A percentile compares a stretch with the other conserved stretches of the same genome.
phyloP scores from a whole-genome alignment of 2,329 filamentous ascomycete genomes.

The Xylariales sp. region DNA sequence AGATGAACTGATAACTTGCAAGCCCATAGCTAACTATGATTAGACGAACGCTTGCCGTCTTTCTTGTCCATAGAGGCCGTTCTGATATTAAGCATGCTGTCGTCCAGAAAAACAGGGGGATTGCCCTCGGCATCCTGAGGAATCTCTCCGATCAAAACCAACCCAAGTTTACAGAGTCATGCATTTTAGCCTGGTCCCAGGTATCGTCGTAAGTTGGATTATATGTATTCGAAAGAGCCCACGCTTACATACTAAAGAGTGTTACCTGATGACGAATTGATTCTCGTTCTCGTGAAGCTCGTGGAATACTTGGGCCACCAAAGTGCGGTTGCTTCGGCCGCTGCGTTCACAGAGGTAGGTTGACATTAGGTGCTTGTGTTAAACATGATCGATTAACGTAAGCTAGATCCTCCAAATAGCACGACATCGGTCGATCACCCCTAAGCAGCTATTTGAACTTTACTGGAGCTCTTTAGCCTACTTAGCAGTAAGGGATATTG shows the following conservation, averaged over 20 bases:
- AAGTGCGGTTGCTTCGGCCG: constrained; percentile 81
- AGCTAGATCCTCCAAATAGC: constrained; percentile 74
- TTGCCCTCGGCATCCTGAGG: constrained; percentile 76
- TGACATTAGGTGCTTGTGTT: not conserved
- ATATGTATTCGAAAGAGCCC: constrained; percentile 16
- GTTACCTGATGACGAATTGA: constrained; percentile 84
- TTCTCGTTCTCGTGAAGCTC: constrained; percentile 84
- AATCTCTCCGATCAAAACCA: constrained; percentile 76
- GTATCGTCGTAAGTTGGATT: constrained; percentile 71
- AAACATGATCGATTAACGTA: constrained; percentile 14
- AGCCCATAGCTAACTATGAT: constrained; percentile 37
- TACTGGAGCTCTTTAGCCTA: constrained; percentile 91
- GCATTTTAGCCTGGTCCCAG: constrained; percentile 87
- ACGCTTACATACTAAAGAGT: constrained; percentile 57
- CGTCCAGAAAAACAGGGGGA: constrained; percentile 73
- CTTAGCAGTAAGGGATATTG: constrained; percentile 83
- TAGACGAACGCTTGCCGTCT: constrained; percentile 73
- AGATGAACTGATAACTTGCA: constrained; percentile 42
- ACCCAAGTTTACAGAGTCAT: constrained; percentile 79
- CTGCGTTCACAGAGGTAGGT: constrained; percentile 83
- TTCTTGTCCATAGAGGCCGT: constrained; percentile 64
- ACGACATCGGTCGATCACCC: constrained; percentile 69
- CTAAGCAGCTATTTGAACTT: constrained; percentile 79
- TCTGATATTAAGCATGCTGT: constrained; percentile 54
- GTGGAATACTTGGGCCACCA: constrained; percentile 88